Conservation (phyloP, 2,329 filamentous ascomycete genomes). For the Berkeleyomyces basicola region DNA sequence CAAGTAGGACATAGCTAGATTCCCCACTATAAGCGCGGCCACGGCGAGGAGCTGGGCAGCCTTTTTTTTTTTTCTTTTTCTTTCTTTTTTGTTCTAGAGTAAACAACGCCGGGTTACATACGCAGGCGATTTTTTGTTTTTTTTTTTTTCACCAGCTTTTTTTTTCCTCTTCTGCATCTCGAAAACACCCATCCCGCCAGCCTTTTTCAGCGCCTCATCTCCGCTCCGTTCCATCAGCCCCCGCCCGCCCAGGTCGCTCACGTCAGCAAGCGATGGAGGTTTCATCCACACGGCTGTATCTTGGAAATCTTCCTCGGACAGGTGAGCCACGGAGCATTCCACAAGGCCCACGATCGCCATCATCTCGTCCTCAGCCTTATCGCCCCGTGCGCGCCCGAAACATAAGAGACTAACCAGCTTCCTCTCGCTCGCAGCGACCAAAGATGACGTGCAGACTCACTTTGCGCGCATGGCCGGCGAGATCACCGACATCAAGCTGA, state of each 20-base stretch:
- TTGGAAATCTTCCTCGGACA: slow-evolving; percentile 93
- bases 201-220: too few relatives aligned
- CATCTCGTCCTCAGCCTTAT: too few relatives aligned
- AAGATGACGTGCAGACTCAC: slow-evolving; percentile 89
- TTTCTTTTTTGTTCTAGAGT: slow-evolving; percentile 11
- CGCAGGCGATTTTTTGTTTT: slow-evolving; percentile 9
- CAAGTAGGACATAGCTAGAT: too few relatives aligned
- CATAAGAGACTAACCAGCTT: too few relatives aligned
- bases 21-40: not conserved
- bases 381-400: too few relatives aligned
- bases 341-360: not conserved
- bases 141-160: slow-evolving; percentile 13
- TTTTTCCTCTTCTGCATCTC: slow-evolving; percentile 15
- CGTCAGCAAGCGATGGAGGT: slow-evolving; percentile 56
- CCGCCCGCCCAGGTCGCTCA: not conserved
- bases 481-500: slow-evolving; percentile 97
- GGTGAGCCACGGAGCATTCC: slow-evolving; percentile 42
- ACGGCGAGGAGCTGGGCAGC: too few relatives aligned
- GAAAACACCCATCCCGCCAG: slow-evolving; percentile 15
- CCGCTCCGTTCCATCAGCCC: too few relatives aligned
- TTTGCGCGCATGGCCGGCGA: slow-evolving; percentile 95
- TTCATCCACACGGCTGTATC: slow-evolving; percentile 84
- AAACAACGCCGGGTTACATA: not conserved
- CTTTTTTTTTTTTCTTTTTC: not conserved
- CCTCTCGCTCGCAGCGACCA: slow-evolving; percentile 50